These are phyloP conservation scores for Calocybe gangraenosa DNA, from an alignment of 768 basidiomycete genomes.

Conservation along the genomic window DNA sequence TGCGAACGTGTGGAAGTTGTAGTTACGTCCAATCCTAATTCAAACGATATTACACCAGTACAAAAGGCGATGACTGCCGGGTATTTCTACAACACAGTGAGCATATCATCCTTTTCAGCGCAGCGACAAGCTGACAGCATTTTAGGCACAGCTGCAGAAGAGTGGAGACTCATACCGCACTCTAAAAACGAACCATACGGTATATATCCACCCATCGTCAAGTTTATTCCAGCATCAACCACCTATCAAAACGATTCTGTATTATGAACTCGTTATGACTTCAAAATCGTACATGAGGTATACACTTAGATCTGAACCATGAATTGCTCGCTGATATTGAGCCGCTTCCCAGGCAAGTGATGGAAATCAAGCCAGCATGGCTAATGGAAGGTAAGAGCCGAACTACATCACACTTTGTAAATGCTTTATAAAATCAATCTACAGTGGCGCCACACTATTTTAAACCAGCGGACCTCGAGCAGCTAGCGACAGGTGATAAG, in stretches of 20 bases:
- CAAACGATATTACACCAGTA: conserved; percentile 87
- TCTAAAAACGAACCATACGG: conserved; percentile 92
- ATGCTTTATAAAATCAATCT: background rate
- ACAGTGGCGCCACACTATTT: conserved; percentile 96
- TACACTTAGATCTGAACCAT: conserved; percentile 16
- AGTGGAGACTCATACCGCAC: conserved; percentile 97
- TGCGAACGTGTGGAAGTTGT: conserved; percentile 98
- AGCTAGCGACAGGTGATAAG: conserved; percentile 75
- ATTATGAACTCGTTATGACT: conserved; percentile 97
- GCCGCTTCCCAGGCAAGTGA: conserved; percentile 63
- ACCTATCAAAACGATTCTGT: conserved; percentile 83
- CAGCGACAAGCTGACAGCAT: background rate
- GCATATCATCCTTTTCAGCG: conserved; percentile 18
- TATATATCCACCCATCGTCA: conserved; percentile 95
- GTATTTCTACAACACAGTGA: conserved; percentile 92
- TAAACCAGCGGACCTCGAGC: conserved; percentile 79
- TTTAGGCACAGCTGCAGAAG: conserved; percentile 85
- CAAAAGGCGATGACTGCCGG: conserved; percentile 95
- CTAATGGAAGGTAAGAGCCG: conserved; percentile 71
- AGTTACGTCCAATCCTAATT: conserved; percentile 81
- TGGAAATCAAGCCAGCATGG: conserved; percentile 98
- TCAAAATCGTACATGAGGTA: conserved; percentile 93
- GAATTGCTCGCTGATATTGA: background rate
- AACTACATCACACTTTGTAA: no score
- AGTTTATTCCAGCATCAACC: conserved; percentile 95